Evolutionary conservation across 1,284 basidiomycete species (phyloP).

Genomic region (Boletus semigastroideus): DNA sequence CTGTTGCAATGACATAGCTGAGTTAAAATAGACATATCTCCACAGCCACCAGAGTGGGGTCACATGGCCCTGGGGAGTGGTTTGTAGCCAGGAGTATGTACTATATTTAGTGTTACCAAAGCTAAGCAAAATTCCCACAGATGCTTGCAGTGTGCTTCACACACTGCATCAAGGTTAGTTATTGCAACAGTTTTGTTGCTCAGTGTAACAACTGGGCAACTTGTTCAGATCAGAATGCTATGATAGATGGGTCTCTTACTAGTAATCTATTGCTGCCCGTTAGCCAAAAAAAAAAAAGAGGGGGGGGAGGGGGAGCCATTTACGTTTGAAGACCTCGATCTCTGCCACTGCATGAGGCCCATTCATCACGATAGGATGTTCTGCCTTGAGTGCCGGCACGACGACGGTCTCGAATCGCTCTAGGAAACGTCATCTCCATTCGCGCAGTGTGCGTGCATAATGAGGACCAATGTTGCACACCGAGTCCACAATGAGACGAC

Average conservation of each 20-base stretch:
- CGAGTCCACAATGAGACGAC: neutral
- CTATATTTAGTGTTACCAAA: too few species aligned
- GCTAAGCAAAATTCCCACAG: too few species aligned
- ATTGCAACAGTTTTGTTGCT: too few species aligned
- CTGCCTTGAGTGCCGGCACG: neutral
- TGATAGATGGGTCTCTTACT: neutral
- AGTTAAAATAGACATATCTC: too few species aligned
- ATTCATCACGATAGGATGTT: neutral
- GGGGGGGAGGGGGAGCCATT: too few species aligned
- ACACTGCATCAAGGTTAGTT: too few species aligned
- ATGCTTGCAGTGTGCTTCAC: too few species aligned
- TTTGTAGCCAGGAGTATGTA: too few species aligned
- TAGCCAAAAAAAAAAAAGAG: too few species aligned
- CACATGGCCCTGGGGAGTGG: too few species aligned
- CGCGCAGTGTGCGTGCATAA: neutral
- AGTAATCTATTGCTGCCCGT: neutral
- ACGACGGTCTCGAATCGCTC: neutral
- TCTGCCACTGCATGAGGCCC: neutral
- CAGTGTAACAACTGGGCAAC: neutral
- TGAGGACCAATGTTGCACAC: conserved; percentile 1
- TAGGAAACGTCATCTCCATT: neutral
- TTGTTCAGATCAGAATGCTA: neutral
- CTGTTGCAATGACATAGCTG: too few species aligned
- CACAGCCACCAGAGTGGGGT: too few species aligned
- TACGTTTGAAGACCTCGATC: conserved; percentile 1